Base-by-base conservation (phyloP, 495 filamentous ascomycete species). In the Penicillium cosmopolitanum region DNA sequence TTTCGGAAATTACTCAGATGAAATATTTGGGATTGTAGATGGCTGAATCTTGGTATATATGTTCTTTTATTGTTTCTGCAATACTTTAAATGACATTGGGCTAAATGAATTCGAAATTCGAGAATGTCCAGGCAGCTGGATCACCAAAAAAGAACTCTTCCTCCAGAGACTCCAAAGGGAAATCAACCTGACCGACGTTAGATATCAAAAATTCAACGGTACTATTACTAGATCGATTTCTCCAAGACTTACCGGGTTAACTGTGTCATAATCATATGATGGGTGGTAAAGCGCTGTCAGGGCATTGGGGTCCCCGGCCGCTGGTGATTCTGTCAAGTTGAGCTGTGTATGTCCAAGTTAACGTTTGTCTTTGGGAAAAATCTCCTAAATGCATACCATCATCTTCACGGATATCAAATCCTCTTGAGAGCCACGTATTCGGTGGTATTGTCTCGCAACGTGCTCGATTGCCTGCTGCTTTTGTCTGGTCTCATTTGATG, bases 51-150 rank as follows among this genome's bases (percentile, higher is more conserved):
- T 7, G 4, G 8, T 8, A 1, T 1, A 31, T 31, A 31, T 8
- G 2, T 8, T 0, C 5, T 31, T 31, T 31, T 6, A 31, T 31
- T 31, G 28, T 9, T 31, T 6, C 28, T 31, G 8, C 28, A 31
- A 31, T 8, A 31, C 5, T 31, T 23, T 23, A 2, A 31, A 31
- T 6, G 8, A 7, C 7, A 8, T 9, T 6, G 6, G 28, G 8
- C 7, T 19, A 44, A 16, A 44, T 9, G 4, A 44, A 44, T 44
- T 19, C 42, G 9, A 44, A 44, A 10, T 44, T 44, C 42, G 66
- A 64, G 46, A 69, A 69, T 13, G 58, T 64, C 66, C 66, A 69
- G 11, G 62, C 66, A 5, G 61, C 64, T 6, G 66, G 66, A 47
- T 69, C 62, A 4, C 66, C 66, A 38, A 69, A 69, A 35, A 62